Conservation (phyloP, 148 eudicot genomes). For the Salicornia ramosissima region DNA sequence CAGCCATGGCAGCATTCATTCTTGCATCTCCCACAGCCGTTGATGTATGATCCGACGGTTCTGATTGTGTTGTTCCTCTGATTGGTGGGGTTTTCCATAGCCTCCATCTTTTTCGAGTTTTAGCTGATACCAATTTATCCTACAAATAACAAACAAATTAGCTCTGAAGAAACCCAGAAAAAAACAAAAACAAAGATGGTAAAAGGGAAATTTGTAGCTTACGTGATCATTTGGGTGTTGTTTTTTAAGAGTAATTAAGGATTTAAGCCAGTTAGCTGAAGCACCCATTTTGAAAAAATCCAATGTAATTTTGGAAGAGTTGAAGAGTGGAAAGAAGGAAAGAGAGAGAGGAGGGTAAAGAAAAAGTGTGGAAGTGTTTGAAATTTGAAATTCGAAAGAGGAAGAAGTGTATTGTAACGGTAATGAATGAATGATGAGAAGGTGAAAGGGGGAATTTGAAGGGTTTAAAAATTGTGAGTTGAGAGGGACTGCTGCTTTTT, state of each 20-base stretch:
- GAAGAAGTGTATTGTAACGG: slow-evolving; percentile 16
- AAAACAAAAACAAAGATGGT: background rate
- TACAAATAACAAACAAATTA: slow-evolving; percentile 7
- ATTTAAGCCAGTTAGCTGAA: slow-evolving; percentile 75
- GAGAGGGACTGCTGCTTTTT: background rate
- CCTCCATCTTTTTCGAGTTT: slow-evolving; percentile 63
- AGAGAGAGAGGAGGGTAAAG: background rate
- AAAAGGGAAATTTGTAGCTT: slow-evolving; percentile 20
- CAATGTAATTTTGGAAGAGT: background rate
- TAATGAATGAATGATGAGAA: slow-evolving; percentile 15
- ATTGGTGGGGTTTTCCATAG: slow-evolving; percentile 62
- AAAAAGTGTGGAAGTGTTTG: background rate
- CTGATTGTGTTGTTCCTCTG: slow-evolving; percentile 35
- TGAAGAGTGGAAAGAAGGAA: background rate
- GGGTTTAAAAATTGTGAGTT: background rate
- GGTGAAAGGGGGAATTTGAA: background rate
- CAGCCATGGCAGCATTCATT: slow-evolving; percentile 74
- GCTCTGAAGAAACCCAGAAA: background rate
- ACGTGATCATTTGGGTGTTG: slow-evolving; percentile 42
- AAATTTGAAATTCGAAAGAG: slow-evolving; percentile 25
- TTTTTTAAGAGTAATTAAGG: slow-evolving; percentile 49
- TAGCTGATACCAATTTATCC: slow-evolving; percentile 50
- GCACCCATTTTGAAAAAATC: slow-evolving; percentile 52
- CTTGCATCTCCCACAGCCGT: slow-evolving; percentile 29
- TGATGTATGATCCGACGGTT: slow-evolving; percentile 36